Percentiles rank a stretch among this genome's conserved stretches.
These are phyloP conservation scores for Xerocomus nothofagi DNA, from an alignment of 1,284 basidiomycete genomes.

Conservation along the genomic window DNA sequence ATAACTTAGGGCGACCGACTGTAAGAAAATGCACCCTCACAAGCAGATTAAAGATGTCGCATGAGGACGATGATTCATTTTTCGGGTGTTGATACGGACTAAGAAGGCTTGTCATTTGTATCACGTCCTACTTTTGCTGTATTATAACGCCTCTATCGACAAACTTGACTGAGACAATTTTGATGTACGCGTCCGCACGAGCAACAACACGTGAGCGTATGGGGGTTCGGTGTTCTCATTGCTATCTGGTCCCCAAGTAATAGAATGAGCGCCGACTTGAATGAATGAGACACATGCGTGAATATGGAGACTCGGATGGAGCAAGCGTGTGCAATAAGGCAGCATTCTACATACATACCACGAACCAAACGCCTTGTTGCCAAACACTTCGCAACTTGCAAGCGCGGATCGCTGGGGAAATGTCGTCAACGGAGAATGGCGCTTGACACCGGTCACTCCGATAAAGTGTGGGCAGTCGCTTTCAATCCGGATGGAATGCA, in stretches of 20 bases:
- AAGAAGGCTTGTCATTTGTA: not conserved
- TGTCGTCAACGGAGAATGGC: not conserved
- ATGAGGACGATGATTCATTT: not conserved
- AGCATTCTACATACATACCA: no score
- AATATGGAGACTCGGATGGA: no score
- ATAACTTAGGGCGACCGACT: no score
- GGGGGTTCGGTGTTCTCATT: no score
- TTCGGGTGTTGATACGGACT: not conserved
- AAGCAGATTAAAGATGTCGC: not conserved
- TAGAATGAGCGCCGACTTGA: no score
- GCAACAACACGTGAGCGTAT: no score
- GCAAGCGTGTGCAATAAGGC: no score
- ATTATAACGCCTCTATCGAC: not conserved
- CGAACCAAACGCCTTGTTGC: not conserved
- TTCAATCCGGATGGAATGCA: not conserved
- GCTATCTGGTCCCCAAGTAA: no score
- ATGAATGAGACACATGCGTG: no score
- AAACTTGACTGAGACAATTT: no score
- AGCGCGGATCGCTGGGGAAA: not conserved
- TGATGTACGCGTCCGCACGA: no score
- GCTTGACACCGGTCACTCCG: not conserved
- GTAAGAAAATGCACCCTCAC: not conserved
- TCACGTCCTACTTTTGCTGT: not conserved
- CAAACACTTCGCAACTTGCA: not conserved
- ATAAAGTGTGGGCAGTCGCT: not conserved